phyloP scores from a whole-genome alignment of 192 early-diverging fungal genomes.

The Obelidium mucronatum region DNA sequence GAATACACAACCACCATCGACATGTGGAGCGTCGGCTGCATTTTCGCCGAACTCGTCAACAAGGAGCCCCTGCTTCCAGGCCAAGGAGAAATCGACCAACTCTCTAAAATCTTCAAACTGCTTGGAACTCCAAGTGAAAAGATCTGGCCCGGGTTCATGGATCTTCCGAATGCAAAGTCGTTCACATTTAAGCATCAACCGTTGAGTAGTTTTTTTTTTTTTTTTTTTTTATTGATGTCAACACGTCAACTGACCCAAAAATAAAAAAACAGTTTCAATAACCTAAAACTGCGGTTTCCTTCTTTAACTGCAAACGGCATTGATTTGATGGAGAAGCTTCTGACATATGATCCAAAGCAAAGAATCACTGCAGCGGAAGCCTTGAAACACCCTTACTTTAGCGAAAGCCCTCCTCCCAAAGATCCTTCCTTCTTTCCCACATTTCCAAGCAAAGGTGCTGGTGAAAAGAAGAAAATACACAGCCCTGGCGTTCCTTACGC shows the following conservation, averaged over 20 bases:
- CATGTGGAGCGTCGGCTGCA: constrained; percentile 95
- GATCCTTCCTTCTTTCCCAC: constrained; percentile 94
- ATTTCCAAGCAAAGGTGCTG: constrained; percentile 70
- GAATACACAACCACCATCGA: constrained; percentile 92
- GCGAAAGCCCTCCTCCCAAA: constrained; percentile 86
- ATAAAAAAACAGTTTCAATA: constrained; percentile 39
- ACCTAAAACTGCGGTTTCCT: constrained; percentile 52
- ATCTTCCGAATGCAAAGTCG: constrained; percentile 74
- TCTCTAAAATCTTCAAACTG: constrained; percentile 84
- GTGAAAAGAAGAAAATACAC: constrained; percentile 23
- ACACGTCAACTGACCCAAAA: too few relatives aligned
- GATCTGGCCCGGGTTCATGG: constrained; percentile 82
- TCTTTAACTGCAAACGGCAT: constrained; percentile 77
- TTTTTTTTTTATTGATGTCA: background rate
- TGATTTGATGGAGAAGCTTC: constrained; percentile 77
- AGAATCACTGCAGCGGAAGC: constrained; percentile 93
- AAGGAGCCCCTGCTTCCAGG: constrained; percentile 86
- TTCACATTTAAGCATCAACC: constrained; percentile 76
- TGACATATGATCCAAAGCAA: constrained; percentile 84
- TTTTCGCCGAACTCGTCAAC: constrained; percentile 92
- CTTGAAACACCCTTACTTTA: constrained; percentile 90
- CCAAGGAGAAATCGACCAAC: constrained; percentile 89
- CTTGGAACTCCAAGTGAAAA: constrained; percentile 86
- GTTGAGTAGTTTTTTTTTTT: constrained; percentile 40
- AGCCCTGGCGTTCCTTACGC: constrained; percentile 70